Percentiles rank a stretch among this genome's conserved stretches.
Evolutionary conservation across 495 filamentous ascomycete species (phyloP).

Genomic region (Aspergillus ostianus): DNA sequence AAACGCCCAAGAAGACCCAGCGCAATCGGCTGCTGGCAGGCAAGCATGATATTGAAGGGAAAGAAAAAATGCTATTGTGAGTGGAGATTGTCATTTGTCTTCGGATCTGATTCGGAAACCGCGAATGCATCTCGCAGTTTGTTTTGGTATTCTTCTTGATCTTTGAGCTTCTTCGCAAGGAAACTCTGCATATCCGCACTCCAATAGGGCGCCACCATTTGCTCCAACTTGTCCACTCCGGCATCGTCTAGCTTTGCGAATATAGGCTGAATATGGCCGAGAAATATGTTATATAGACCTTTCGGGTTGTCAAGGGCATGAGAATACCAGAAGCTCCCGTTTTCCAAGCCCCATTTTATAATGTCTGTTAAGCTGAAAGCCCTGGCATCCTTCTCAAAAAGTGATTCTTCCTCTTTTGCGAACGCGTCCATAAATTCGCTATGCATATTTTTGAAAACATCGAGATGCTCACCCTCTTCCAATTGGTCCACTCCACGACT

Average conservation of each 20-base stretch:
- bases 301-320: slow-evolving; percentile 25
- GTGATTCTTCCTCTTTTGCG: slow-evolving; percentile 11
- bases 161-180: not conserved
- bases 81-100: too few relatives aligned
- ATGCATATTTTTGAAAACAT: slow-evolving; percentile 8
- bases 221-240: not conserved
- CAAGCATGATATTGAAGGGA: too few relatives aligned
- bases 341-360: slow-evolving; percentile 20
- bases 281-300: slow-evolving; percentile 20
- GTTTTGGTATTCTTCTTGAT: not conserved
- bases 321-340: slow-evolving; percentile 28
- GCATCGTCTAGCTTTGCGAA: not conserved
- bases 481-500: slow-evolving; percentile 22
- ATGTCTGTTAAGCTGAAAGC: slow-evolving; percentile 10
- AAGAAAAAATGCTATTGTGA: too few relatives aligned
- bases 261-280: slow-evolving; percentile 17
- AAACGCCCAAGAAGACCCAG: too few relatives aligned
- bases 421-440: slow-evolving; percentile 18
- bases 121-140: slow-evolving; percentile 2
- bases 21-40: too few relatives aligned
- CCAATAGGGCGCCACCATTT: slow-evolving; percentile 2
- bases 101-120: not conserved
- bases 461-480: slow-evolving; percentile 4
- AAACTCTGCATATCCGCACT: not conserved
- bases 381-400: not conserved